Base-by-base conservation (phyloP, 192 early-diverging fungal species). In the Allomyces macrogynus region DNA sequence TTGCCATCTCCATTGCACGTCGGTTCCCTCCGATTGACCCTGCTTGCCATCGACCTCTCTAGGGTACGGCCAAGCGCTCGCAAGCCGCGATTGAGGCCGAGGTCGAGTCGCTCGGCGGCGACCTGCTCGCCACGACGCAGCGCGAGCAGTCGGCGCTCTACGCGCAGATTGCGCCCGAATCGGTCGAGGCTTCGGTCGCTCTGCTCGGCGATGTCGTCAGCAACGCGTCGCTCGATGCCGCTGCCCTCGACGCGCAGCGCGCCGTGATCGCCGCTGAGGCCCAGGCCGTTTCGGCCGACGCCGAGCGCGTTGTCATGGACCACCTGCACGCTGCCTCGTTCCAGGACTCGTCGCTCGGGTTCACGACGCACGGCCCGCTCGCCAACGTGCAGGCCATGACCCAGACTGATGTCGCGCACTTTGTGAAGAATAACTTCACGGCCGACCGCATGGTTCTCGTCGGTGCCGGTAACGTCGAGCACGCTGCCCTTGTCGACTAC, bases 81-180 rank as follows among this genome's bases (percentile, higher is more conserved):
- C 94, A 96, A 76, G 77, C 86, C 67, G 87, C 92, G 70, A 77
- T 97, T 42, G 94, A 97, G 79, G 81, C 90, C 60, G 84, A 86
- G 74, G 93, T 98, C 67, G 95, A 98, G 76, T 94, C 94, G 82
- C 91, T 98, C 81, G 95, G 95, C 63, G 92, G 89, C 49, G 90
- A 95, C 75, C 77, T 98, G 70, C 95, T 95, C 76, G 95, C 95
- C 62, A 97, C 96, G 78, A 98, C 95, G 40, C 95, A 93, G 24
- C 86, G 95, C 67, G 95, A 98, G 75, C 95, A 98, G 78, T 95
- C 92, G 25, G 93, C 93, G 62, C 97, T 94, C 83, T 95, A 94
- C 72, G 95, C 95, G 68, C 94, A 96, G 76, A 78, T 92, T 40
- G 82, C 97, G 66, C 84, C 86, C 68, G 74, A 84, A 63, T 92